These are phyloP conservation scores for Polysphondylium violaceum DNA, from an alignment of 78 protist species.

Conservation along the genomic window DNA sequence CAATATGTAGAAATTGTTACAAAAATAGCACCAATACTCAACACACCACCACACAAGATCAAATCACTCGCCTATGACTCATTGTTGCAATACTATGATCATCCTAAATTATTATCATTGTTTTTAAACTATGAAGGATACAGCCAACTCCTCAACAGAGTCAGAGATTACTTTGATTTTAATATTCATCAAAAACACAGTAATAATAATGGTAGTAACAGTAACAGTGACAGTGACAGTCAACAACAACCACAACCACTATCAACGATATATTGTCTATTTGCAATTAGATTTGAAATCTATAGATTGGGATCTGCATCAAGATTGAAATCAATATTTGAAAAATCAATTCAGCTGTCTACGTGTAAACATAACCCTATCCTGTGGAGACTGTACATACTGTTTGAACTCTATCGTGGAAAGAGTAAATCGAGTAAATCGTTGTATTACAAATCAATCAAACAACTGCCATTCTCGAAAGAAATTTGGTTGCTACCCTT, in stretches of 20 bases:
- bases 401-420: conserved; percentile 21
- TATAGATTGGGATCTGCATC: conserved; percentile 25
- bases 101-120: conserved; percentile 36
- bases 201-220: background rate
- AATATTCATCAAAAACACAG: background rate
- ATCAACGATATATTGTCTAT: conserved; percentile 37
- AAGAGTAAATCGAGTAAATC: conserved; percentile 25
- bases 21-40: conserved; percentile 12
- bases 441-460: conserved; percentile 55
- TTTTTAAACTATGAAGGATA: conserved; percentile 61
- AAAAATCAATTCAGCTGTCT: conserved; percentile 7
- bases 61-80: background rate
- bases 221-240: background rate
- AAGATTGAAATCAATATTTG: conserved; percentile 66
- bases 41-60: conserved; percentile 22
- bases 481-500: conserved; percentile 61
- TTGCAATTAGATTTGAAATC: conserved; percentile 32
- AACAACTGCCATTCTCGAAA: conserved; percentile 60
- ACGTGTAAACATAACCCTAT: conserved; percentile 25
- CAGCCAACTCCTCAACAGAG: conserved; percentile 9
- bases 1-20: conserved; percentile 29
- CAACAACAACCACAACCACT: background rate
- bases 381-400: conserved; percentile 54
- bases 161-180: conserved; percentile 46
- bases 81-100: conserved; percentile 46